phyloP scores from a whole-genome alignment of 176 grass and related monocot species.

The Bolboschoenus planiculmis region DNA sequence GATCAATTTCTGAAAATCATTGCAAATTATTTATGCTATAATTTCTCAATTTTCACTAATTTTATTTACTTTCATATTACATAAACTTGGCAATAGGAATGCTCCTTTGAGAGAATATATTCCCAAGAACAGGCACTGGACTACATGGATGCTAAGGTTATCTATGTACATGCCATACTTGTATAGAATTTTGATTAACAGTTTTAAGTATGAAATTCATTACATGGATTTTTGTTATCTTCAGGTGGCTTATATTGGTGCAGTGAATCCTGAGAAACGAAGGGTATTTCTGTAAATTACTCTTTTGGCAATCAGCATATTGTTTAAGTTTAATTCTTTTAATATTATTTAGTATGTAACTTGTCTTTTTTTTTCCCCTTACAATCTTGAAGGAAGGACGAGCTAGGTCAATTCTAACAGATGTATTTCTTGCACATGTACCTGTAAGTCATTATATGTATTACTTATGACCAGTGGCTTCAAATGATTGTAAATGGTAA shows the following conservation, averaged over 20 bases:
- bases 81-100: constrained; percentile 53
- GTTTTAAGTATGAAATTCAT: not conserved
- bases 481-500: not conserved
- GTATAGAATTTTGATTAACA: constrained; percentile 4
- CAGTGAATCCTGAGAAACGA: constrained; percentile 32
- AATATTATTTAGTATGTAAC: not conserved
- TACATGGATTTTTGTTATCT: not conserved
- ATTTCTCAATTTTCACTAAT: not conserved
- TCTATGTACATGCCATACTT: not conserved
- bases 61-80: constrained; percentile 4
- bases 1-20: not conserved
- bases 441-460: constrained; percentile 32
- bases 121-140: constrained; percentile 68
- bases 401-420: constrained; percentile 55
- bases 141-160: constrained; percentile 86
- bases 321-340: not conserved
- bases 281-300: constrained; percentile 42
- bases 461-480: not conserved
- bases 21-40: too few species aligned
- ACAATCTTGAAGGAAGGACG: constrained; percentile 41
- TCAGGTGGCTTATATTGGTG: constrained; percentile 51
- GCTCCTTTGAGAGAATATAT: constrained; percentile 90
- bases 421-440: constrained; percentile 95
- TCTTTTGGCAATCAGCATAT: not conserved
- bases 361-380: not conserved